Base-by-base conservation (phyloP, 345 rosid genomes). In the Hypericum perforatum region DNA sequence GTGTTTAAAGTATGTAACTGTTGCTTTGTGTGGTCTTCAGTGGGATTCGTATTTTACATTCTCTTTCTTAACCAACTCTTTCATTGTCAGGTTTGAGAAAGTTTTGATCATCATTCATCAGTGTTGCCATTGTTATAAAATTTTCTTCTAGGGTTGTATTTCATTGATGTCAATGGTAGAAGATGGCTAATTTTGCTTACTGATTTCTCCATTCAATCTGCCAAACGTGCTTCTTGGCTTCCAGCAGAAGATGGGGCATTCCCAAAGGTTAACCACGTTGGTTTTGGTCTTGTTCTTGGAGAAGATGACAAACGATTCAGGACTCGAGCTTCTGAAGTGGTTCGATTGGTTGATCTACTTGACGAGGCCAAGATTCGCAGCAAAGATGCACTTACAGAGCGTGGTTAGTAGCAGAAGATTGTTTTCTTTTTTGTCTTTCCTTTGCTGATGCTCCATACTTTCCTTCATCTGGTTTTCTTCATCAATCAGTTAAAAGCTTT, bases 261-360 rank as follows among this genome's bases (percentile, higher is more conserved):
- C 53, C 97, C 98, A 40, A 85, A 73, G 72, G 66, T 69, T 64
- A 81, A 62, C 70, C 98, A 92, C 72, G 98, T 92, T 60, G 86
- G 90, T 47, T 88, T 92, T 77, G 97, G 98, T 53, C 89, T 88
- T 66, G 98, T 92, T 68, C 78, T 77, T 56, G 98, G 98, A 63
- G 97, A 85, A 14, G 98, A 92, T 70, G 82, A 84, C 15, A 92
- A 92, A 67, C 84, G 94, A 13, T 88, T 92, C 70, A 77, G 95
- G 64, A 88, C 96, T 61, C 88, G 97, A 14, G 45, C 64, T 60
- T 51, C 89, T 50, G 98, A 92, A 62, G 98, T 92, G 49, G 97
- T 92, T 57, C 84, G 91, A 49, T 74, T 92, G 13, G 95, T 78
- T 69, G 98, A 92, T 82, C 78, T 92, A 68, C 89, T 85, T 43